Base-by-base conservation (phyloP, 768 basidiomycete species). In the Amanita molliuscula region DNA sequence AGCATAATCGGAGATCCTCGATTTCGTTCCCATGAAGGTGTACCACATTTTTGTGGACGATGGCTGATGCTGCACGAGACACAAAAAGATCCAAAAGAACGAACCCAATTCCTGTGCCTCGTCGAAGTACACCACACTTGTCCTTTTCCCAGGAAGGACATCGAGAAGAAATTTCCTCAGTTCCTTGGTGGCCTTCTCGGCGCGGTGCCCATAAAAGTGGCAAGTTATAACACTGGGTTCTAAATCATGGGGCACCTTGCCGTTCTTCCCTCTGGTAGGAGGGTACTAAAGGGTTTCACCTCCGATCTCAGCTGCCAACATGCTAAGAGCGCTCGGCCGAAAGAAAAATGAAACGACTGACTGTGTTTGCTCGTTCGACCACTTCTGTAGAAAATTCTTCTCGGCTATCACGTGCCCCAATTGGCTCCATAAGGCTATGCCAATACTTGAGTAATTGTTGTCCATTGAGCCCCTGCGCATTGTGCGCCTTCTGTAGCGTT, bases 41-140 rank as follows among this genome's bases (percentile, higher is more conserved):
- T 52, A 55, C 54, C 54, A 55, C 54, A 55, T 53, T 38, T 29
- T 41, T 55, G 18, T 25, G 11, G 15, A 8, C 16, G 13, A 13
- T 23, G 15, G 10, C 47, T 55, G 54, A 49, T 41, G 11, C 18
- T 43, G 34, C 42, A 54, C 28, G 40, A 56, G 35, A 48, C 51
- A 55, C 28, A 53, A 25, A 33, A 56, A 38, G 29, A 53, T 33
- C 51, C 53, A 56, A 36, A 47, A 53, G 20, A 20, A 35, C 9
- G n/a, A 2, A 18, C 23, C 11, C 15, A 58, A 52, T 21, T 50
- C 53, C 2, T 53, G 35, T n/a, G 55, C 57, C 43, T 56, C 55
- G 28, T 58, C 57, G 31, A 58, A 52, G 37, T 55, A 56, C n/a
- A 47, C 54, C 21, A 58, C 28, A 29, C 28, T 44, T n/a, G 56